Percentiles rank a stretch among this genome's conserved stretches.
Evolutionary conservation across 2,329 filamentous ascomycete species (phyloP).

Genomic region (Pseudocercospora eumusae): DNA sequence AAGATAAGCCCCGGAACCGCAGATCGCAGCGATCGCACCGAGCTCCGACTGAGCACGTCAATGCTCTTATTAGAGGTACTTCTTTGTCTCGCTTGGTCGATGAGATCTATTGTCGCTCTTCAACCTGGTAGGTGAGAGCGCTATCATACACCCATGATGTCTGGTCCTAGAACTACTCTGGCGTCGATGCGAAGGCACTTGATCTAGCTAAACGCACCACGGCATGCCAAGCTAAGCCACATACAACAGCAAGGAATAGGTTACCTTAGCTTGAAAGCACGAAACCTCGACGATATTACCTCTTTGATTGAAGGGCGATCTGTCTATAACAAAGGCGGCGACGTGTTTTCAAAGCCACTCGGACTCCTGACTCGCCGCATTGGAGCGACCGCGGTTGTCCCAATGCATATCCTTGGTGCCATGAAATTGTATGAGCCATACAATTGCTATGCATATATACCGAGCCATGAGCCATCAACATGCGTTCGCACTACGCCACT

Average conservation of each 20-base stretch:
- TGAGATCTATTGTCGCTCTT: conserved; percentile 4
- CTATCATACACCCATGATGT: not conserved
- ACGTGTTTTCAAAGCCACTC: too few species aligned
- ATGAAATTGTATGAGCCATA: too few species aligned
- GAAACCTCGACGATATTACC: not conserved
- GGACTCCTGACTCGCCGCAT: too few species aligned
- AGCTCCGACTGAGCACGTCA: not conserved
- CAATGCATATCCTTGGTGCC: too few species aligned
- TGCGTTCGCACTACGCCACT: conserved; percentile 12
- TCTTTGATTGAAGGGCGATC: too few species aligned
- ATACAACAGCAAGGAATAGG: not conserved
- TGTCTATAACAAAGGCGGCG: too few species aligned
- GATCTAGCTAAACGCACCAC: not conserved
- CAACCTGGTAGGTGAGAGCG: not conserved
- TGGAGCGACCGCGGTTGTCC: too few species aligned
- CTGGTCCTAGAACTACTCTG: not conserved
- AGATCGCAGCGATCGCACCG: conserved; percentile 5
- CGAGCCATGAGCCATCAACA: not conserved
- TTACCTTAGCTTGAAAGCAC: too few species aligned
- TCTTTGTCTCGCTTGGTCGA: not conserved
- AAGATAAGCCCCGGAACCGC: not conserved
- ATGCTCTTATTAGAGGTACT: not conserved
- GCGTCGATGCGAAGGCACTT: not conserved
- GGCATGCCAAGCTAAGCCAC: not conserved
- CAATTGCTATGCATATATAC: not conserved